Evolutionary conservation across 176 grass and related monocot genomes (phyloP), one percentile per base, ranked within the genome.

Genomic region (Oryza glumipatula): DNA sequence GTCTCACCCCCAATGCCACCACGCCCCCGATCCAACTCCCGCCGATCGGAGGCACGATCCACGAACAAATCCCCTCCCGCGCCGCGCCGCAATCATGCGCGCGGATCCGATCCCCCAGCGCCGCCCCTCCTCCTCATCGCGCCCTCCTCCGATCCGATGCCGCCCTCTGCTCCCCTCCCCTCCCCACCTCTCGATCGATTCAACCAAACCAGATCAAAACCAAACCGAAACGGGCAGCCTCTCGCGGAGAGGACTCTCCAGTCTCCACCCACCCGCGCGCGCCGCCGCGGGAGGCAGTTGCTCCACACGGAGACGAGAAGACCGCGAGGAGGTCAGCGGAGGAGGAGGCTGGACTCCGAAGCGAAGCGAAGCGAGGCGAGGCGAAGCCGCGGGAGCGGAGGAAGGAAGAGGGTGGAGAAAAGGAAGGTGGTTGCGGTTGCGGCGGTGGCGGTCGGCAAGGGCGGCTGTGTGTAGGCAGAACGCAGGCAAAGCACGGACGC

Each of bases 281-380:
- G 80, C 24, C 32, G 47, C 11, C 12, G 82, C 16, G 74, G 30
- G 30, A 32, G 30, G 30, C 30, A 32, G 30, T 32, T 32, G 30
- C 30, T 32, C 30, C 30, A 26, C 68, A 36, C 30, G 52, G 3
- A 36, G 80, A 64, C 21, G 51, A 80, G 88, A 70, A 58, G 66
- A 36, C 51, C 72, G 88, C 72, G 83, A 56, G 73, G 88, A 86
- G 86, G 82, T 43, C 70, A 17, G 49, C 16, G 58, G 36, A 70
- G 35, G 39, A 33, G 77, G 49, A 52, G 30, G 21, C 28, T 65
- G 15, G 56, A 74, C 68, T 76, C 78, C 65, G 33, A n/a, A 60
- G 54, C 54, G 54, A 5, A 8, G 26, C 26, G 26, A 26, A 0
- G 28, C 28, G 28, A 28, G 28, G 30, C 30, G 30, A 32, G 30